These are phyloP conservation scores for Tetradesmus obliquus DNA, from an alignment of 139 green algal genomes.

Conservation along the genomic window DNA sequence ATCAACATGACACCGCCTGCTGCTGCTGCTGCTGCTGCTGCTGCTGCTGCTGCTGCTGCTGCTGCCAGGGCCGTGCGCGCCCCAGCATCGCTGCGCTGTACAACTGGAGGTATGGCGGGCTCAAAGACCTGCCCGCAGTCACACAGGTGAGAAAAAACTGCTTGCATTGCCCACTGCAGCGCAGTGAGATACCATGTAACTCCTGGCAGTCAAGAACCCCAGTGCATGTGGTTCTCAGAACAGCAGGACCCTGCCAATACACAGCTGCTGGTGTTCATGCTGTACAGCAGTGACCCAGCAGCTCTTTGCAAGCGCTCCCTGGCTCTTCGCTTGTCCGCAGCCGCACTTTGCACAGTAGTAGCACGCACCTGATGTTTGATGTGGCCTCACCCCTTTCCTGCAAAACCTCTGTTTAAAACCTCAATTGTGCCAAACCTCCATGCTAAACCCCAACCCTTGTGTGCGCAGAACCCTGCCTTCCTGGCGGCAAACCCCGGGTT, in stretches of 20 bases:
- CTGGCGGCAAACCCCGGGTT: constrained; percentile 90
- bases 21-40: not conserved
- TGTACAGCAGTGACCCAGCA: not conserved
- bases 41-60: not conserved
- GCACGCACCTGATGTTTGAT: too few species aligned
- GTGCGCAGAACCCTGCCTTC: constrained; percentile 56
- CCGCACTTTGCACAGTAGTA: too few species aligned
- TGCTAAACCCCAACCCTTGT: not conserved
- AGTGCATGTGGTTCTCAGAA: not conserved
- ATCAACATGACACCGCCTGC: not conserved
- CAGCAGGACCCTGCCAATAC: not conserved
- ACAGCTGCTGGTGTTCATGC: not conserved
- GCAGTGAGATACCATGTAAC: not conserved
- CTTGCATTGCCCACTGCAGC: not conserved
- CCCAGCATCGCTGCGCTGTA: constrained; percentile 92
- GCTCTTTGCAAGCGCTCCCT: not conserved
- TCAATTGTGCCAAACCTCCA: too few species aligned
- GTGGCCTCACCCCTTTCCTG: too few species aligned
- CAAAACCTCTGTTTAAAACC: too few species aligned
- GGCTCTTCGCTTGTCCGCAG: too few species aligned
- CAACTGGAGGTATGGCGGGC: constrained; percentile 95
- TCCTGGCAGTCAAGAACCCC: not conserved
- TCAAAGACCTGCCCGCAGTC: constrained; percentile 92
- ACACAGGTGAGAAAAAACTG: constrained; percentile 14
- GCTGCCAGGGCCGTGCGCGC: constrained; percentile 90